Evolutionary conservation across 768 basidiomycete genomes (phyloP).

Genomic region (Boletales sp.): DNA sequence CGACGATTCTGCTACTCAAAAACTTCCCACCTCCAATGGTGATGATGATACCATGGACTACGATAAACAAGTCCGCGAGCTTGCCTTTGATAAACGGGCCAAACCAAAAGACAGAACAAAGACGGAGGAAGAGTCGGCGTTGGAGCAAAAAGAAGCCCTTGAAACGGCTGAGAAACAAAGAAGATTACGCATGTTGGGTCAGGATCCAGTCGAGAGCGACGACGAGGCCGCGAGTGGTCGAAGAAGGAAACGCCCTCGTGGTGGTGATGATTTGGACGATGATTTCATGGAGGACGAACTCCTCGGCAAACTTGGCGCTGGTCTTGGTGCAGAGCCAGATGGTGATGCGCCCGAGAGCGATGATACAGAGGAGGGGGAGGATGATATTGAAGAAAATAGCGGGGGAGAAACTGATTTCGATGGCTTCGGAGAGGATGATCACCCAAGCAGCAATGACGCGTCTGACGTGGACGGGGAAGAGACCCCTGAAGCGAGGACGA

Average conservation of each 20-base stretch:
- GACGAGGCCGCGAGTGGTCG: slow-evolving; percentile 44
- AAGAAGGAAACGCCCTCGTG: slow-evolving; percentile 52
- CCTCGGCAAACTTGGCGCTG: slow-evolving; percentile 29
- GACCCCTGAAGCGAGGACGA: slow-evolving; percentile 38
- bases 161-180: slow-evolving; percentile 83
- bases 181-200: slow-evolving; percentile 79
- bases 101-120: slow-evolving; percentile 94
- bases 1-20: slow-evolving; percentile 22
- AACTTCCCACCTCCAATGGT: background rate
- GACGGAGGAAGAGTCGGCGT: slow-evolving; percentile 90
- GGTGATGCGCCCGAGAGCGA: slow-evolving; percentile 35
- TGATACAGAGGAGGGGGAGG: slow-evolving; percentile 19
- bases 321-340: slow-evolving; percentile 38
- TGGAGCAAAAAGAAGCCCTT: slow-evolving; percentile 82
- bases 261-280: slow-evolving; percentile 89
- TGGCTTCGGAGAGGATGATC: slow-evolving; percentile 33
- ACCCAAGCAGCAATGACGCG: slow-evolving; percentile 36
- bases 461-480: slow-evolving; percentile 29
- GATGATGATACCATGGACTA: slow-evolving; percentile 58
- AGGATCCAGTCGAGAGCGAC: slow-evolving; percentile 64
- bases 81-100: slow-evolving; percentile 90
- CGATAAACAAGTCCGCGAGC: slow-evolving; percentile 86
- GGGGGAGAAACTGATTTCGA: slow-evolving; percentile 31
- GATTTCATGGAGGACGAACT: slow-evolving; percentile 58
- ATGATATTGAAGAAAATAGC: slow-evolving; percentile 26